Evolutionary conservation across 768 basidiomycete genomes (phyloP).

Genomic region (Tylopilus plumbeoviolaceoides): DNA sequence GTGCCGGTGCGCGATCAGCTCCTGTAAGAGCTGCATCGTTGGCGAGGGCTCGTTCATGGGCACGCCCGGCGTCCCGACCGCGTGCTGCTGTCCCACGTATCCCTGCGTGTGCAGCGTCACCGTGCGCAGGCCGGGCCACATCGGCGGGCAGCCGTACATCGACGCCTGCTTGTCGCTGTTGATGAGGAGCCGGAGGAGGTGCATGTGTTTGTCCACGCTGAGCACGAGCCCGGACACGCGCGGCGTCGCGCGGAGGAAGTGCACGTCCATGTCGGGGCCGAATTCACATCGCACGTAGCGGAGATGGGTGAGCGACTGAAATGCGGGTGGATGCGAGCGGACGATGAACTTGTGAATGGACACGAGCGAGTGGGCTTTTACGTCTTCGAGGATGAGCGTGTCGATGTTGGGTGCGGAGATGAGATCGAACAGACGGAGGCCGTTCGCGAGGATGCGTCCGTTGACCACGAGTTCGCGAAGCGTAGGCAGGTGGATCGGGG

Average conservation of each 20-base stretch:
- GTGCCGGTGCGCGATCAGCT: conserved; percentile 21
- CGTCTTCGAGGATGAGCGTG: conserved; percentile 29
- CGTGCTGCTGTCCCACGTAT: conserved; percentile 14
- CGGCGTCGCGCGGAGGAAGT: conserved; percentile 31
- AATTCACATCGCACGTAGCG: conserved; percentile 31
- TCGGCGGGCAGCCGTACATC: conserved; percentile 24
- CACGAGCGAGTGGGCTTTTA: conserved; percentile 23
- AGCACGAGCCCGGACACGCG: conserved; percentile 29
- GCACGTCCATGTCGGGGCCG: conserved; percentile 29
- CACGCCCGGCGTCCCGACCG: conserved; percentile 15
- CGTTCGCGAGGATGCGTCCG: conserved; percentile 26
- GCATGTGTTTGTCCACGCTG: conserved; percentile 29
- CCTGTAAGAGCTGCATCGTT: conserved; percentile 29
- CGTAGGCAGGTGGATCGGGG: conserved; percentile 21
- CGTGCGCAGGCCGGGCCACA: conserved; percentile 26
- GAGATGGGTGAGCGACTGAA: conserved; percentile 27
- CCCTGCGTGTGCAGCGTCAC: conserved; percentile 31
- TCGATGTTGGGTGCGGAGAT: conserved; percentile 32
- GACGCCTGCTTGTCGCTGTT: conserved; percentile 33
- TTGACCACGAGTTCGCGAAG: conserved; percentile 31
- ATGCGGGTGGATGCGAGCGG: conserved; percentile 23
- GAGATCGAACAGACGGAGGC: conserved; percentile 30
- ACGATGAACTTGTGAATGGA: conserved; percentile 29
- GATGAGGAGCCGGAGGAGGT: conserved; percentile 28
- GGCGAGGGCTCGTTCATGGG: conserved; percentile 30